Conservation (phyloP, 352 stramenopile genomes). For the Phytophthora aleatoria region DNA sequence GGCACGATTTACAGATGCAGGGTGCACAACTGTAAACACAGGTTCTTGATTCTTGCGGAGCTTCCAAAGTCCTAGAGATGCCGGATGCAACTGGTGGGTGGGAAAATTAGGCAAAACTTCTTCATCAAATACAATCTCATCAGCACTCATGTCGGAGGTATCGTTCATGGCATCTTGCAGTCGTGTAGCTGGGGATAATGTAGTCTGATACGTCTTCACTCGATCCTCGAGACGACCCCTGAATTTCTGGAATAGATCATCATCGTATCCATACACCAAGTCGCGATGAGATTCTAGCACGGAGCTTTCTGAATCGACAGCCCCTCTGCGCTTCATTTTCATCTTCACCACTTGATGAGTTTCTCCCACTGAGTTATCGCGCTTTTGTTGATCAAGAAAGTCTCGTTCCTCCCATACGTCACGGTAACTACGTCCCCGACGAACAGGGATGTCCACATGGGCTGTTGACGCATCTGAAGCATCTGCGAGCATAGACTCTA, state of each 20-base stretch:
- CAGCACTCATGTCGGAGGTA: conserved; percentile 15
- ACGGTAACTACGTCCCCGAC: conserved; percentile 68
- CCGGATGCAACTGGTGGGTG: conserved; percentile 51
- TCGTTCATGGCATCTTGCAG: conserved; percentile 20
- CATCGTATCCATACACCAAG: conserved; percentile 81
- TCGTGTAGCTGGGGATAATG: conserved; percentile 20
- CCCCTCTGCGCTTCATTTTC: conserved; percentile 38
- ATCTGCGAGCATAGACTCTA: conserved; percentile 53
- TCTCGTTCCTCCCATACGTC: conserved; percentile 84
- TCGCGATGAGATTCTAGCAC: conserved; percentile 54
- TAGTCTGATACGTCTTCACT: conserved; percentile 23
- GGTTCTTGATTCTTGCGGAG: conserved; percentile 55
- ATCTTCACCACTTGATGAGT: conserved; percentile 25
- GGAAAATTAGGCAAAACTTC: conserved; percentile 48
- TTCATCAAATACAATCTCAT: conserved; percentile 37
- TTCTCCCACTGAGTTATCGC: conserved; percentile 37
- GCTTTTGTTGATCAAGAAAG: conserved; percentile 47
- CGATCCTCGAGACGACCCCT: conserved; percentile 43
- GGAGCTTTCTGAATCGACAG: conserved; percentile 11
- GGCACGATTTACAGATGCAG: conserved; percentile 44
- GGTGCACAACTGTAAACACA: conserved; percentile 47
- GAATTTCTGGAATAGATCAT: conserved; percentile 69
- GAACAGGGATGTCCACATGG: conserved; percentile 38
- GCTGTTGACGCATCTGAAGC: conserved; percentile 32
- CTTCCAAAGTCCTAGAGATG: conserved; percentile 67